These are phyloP conservation scores for Yamadazyma sp. DNA, from an alignment of 805 yeast genomes.

Conservation along the genomic window DNA sequence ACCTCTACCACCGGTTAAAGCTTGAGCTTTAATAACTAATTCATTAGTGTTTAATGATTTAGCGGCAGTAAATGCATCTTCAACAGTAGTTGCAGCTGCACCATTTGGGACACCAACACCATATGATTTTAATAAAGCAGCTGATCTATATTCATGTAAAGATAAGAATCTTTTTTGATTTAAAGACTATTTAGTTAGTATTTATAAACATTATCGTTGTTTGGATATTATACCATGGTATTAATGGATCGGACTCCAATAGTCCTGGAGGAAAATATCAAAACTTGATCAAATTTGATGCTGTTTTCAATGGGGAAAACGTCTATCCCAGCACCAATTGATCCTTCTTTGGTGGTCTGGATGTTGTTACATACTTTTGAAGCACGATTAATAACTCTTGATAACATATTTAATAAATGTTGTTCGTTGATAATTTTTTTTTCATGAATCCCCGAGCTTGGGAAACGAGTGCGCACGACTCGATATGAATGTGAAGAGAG, in stretches of 20 bases:
- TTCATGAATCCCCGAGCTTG: constrained; percentile 7
- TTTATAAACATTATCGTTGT: too few relatives aligned
- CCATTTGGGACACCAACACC: constrained; percentile 93
- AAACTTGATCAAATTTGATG: too few relatives aligned
- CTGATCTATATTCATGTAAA: constrained; percentile 94
- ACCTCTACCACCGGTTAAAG: constrained; percentile 99
- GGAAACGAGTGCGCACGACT: constrained; percentile 2
- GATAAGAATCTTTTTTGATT: constrained; percentile 69
- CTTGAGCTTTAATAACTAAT: constrained; percentile 96
- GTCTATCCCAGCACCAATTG: too few relatives aligned
- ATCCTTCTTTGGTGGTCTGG: too few relatives aligned
- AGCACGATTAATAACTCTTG: constrained; percentile 42
- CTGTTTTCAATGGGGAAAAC: too few relatives aligned
- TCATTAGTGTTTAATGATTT: constrained; percentile 70
- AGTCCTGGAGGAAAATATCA: too few relatives aligned
- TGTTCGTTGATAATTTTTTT: too few relatives aligned
- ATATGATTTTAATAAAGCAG: constrained; percentile 75
- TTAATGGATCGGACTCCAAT: too few relatives aligned
- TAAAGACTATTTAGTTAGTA: constrained; percentile 16
- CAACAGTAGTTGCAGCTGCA: constrained; percentile 83
- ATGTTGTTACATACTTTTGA: constrained; percentile 44
- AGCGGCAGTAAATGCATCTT: constrained; percentile 84
- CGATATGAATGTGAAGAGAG: too few relatives aligned
- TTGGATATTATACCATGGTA: not conserved
- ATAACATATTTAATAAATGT: constrained; percentile 27